Evolutionary conservation across 192 early-diverging fungal genomes (phyloP).

Genomic region (Chytriomyces sp.): DNA sequence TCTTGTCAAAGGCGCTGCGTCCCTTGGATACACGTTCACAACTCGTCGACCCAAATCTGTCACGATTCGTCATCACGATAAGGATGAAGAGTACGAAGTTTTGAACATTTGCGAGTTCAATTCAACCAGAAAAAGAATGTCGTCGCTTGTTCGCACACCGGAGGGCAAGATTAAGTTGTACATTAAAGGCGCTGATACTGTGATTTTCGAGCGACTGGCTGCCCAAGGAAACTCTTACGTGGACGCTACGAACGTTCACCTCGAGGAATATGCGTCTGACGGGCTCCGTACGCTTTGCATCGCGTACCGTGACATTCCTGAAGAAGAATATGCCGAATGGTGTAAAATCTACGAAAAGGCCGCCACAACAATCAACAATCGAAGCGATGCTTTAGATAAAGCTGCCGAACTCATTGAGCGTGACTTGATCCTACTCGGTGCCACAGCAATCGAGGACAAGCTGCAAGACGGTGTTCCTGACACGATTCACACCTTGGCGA

Average conservation of each 20-base stretch:
- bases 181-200: constrained; percentile 98
- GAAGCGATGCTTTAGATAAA: constrained; percentile 84
- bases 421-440: constrained; percentile 88
- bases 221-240: constrained; percentile 71
- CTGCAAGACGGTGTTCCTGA: constrained; percentile 99
- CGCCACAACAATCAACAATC: constrained; percentile 88
- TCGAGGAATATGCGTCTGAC: constrained; percentile 87
- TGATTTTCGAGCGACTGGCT: constrained; percentile 89
- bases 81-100: constrained; percentile 82
- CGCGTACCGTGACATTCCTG: constrained; percentile 89
- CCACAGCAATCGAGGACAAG: constrained; percentile 98
- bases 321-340: constrained; percentile 88
- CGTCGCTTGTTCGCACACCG: constrained; percentile 83
- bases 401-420: constrained; percentile 96
- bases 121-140: constrained; percentile 98
- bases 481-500: constrained; percentile 92
- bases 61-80: constrained; percentile 45
- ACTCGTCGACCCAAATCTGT: constrained; percentile 62
- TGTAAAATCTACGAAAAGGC: constrained; percentile 78
- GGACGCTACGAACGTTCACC: constrained; percentile 62
- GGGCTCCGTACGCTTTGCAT: constrained; percentile 95
- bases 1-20: constrained; percentile 73
- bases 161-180: constrained; percentile 86
- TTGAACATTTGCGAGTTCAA: constrained; percentile 98
- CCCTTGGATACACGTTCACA: constrained; percentile 60